Percentiles rank a stretch among this genome's conserved stretches.
Evolutionary conservation across 2,329 filamentous ascomycete species (phyloP).

Genomic region (Alternaria brassicae): DNA sequence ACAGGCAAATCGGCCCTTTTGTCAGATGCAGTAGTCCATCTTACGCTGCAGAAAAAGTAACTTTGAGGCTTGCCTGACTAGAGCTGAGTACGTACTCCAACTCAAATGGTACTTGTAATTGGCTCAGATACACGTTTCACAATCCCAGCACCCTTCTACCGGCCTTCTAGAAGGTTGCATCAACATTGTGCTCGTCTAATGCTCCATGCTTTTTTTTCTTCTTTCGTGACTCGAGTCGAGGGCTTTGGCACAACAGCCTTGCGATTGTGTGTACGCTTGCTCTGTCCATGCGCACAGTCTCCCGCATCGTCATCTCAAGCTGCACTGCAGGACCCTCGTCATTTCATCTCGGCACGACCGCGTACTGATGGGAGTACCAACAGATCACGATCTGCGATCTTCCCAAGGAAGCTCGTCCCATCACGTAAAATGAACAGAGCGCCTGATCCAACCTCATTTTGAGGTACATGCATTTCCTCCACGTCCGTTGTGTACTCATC

Average conservation of each 20-base stretch:
- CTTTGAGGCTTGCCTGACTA: constrained; percentile 16
- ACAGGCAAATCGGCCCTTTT: constrained; percentile 13
- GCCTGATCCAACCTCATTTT: constrained; percentile 3
- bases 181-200: constrained; percentile 33
- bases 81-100: constrained; percentile 21
- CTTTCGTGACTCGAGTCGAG: constrained; percentile 20
- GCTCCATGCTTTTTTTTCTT: constrained; percentile 30
- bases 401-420: neutral
- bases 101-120: constrained; percentile 18
- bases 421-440: constrained; percentile 13
- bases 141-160: constrained; percentile 40
- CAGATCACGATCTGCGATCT: constrained; percentile 12
- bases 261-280: constrained; percentile 10
- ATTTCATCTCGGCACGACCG: constrained; percentile 16
- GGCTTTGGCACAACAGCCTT: constrained; percentile 16
- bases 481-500: constrained; percentile 15
- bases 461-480: constrained; percentile 15
- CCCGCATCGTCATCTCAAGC: constrained; percentile 28
- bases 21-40: constrained; percentile 8
- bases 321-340: constrained; percentile 7
- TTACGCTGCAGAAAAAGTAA: constrained; percentile 10
- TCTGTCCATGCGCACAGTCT: constrained; percentile 17
- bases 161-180: constrained; percentile 34
- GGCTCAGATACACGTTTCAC: constrained; percentile 36
- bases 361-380: constrained; percentile 9